Base-by-base conservation (phyloP, 169 alveolate genomes). In the Plasmodium ovale region DNA sequence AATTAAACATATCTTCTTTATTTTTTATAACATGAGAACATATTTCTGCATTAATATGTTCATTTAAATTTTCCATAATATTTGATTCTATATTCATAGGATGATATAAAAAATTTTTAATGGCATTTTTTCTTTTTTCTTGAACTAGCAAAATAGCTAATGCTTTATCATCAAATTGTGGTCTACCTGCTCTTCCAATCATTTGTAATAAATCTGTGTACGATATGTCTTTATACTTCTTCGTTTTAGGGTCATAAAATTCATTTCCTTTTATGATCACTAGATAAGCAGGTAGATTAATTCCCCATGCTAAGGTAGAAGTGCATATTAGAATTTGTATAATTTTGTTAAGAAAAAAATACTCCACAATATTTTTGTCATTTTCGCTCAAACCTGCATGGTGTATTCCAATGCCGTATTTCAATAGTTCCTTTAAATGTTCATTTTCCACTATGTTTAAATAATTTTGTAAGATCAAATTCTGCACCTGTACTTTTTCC, bases 181-280 rank as follows among this genome's bases (percentile, higher is more conserved):
- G 99, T 53, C 99, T 96, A 14, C 99, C 99, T 16, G 99, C 99
- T 87, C 99, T 97, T 23, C 99, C 99, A 88, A 98, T 98, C 99
- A 98, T 98, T 95, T 97, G 98, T 35, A 60, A 25, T 33, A 93
- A 87, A 68, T 88, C 95, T 16, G 93, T 84, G 31, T 89, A 90
- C 0, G 96, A 74, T 25, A 89, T 92, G 31, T 91, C 95, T 31
- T 77, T 87, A 64, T 93, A 84, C 33, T 71, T 90, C 25, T 91
- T 87, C 64, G 92, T 88, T 94, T 92, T 92, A 0, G 94, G 93
- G 70, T 93, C 95, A 60, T 93, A 94, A 84, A 51, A 91, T 51
- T 93, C 95, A 35, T 95, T 94, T 1, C 96, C 96, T 87, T 91
- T 70, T 72, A 99, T 96, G 42, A 98, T 98, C 23, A 98, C 99